Percentiles rank a stretch among this genome's conserved stretches.
phyloP scores from a whole-genome alignment of 2,329 filamentous ascomycete species.

The Cryphonectria nitschkei region DNA sequence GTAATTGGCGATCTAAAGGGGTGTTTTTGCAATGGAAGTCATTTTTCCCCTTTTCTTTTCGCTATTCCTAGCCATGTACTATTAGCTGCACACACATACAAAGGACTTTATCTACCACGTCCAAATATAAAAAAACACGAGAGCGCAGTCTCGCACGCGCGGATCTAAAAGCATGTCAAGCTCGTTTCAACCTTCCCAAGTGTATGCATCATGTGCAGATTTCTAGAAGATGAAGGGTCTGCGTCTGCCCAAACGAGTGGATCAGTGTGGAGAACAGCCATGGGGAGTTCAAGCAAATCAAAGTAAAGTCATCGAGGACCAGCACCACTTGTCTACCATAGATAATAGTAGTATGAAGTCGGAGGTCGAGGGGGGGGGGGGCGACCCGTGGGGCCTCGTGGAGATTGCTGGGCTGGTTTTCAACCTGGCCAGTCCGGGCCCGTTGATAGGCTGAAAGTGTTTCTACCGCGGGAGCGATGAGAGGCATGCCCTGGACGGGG shows the following conservation, averaged over 20 bases:
- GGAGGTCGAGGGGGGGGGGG: not conserved
- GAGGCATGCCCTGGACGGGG: slow-evolving; percentile 2
- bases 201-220: not conserved
- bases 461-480: not conserved
- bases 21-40: slow-evolving; percentile 41
- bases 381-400: slow-evolving; percentile 1
- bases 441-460: slow-evolving; percentile 27
- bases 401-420: slow-evolving; percentile 22
- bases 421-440: not conserved
- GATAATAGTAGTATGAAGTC: not conserved
- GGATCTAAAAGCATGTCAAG: not conserved
- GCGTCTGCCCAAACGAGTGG: slow-evolving; percentile 6
- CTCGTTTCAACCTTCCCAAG: not conserved
- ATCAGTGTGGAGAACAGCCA: slow-evolving; percentile 17
- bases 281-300: slow-evolving; percentile 19
- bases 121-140: slow-evolving; percentile 2
- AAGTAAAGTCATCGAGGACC: slow-evolving; percentile 8
- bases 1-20: slow-evolving; percentile 29
- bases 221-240: slow-evolving; percentile 6
- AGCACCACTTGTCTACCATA: not conserved
- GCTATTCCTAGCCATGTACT: slow-evolving; percentile 22
- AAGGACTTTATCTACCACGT: slow-evolving; percentile 9
- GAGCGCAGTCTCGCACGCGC: slow-evolving; percentile 8
- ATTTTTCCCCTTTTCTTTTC: slow-evolving; percentile 1
- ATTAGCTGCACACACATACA: slow-evolving; percentile 18